Conservation (phyloP, 345 rosid genomes). For the Arabidopsis thaliana region TAIR10.1 NC_003075.7:8275001-8275500, state of each 20-base stretch:
- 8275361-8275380: conserved; percentile 69
- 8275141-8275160: conserved; percentile 65
- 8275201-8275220: conserved; percentile 53
- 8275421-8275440: conserved; percentile 75
- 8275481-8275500: conserved; percentile 48
- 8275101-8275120: conserved; percentile 5
- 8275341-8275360: neutral
- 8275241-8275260: conserved; percentile 64
- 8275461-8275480: conserved; percentile 73
- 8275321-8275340: conserved; percentile 3
- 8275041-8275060: conserved; percentile 67
- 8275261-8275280: conserved; percentile 70
- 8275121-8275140: conserved; percentile 14
- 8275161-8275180: conserved; percentile 65
- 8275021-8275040: conserved; percentile 65
- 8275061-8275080: neutral
- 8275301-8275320: neutral
- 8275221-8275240: conserved; percentile 53
- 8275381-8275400: conserved; percentile 75
- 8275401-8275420: conserved; percentile 81
- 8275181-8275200: conserved; percentile 62
- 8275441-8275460: conserved; percentile 68
- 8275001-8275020: conserved; percentile 59
- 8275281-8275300: conserved; percentile 65
- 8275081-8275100: neutral